These are phyloP conservation scores for Fusarium buharicum DNA, from an alignment of 2,329 filamentous ascomycete genomes.

Conservation along the genomic window DNA sequence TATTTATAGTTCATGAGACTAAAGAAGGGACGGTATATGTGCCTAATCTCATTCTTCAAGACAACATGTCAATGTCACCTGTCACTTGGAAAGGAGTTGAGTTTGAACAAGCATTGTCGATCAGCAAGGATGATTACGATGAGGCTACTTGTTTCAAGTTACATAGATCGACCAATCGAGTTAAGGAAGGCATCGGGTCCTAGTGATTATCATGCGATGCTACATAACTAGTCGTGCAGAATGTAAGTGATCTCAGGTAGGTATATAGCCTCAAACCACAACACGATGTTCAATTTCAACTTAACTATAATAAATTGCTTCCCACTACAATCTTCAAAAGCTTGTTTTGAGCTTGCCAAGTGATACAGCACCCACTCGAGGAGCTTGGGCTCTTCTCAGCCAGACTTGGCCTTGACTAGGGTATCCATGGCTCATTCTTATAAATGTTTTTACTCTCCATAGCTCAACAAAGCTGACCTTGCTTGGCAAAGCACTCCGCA, in stretches of 20 bases:
- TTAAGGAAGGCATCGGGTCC: neutral
- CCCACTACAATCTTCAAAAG: neutral
- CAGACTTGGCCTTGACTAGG: neutral
- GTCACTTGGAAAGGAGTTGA: neutral
- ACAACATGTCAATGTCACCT: too few relatives aligned
- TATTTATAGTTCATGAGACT: neutral
- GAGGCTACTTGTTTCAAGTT: conserved; percentile 4
- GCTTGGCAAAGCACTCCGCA: neutral
- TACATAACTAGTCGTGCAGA: conserved; percentile 12
- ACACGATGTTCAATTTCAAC: neutral
- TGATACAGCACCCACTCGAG: neutral
- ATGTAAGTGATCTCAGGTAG: conserved; percentile 1
- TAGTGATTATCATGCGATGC: conserved; percentile 6
- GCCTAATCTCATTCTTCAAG: neutral
- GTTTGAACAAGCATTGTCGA: neutral
- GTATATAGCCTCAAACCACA: neutral
- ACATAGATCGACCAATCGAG: conserved; percentile 21
- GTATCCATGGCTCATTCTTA: conserved; percentile 1
- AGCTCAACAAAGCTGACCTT: conserved; percentile 14
- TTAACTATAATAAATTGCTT: neutral
- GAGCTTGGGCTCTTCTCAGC: neutral
- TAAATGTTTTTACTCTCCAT: neutral
- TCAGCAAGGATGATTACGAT: conserved; percentile 13
- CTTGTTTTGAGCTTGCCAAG: neutral
- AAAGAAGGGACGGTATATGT: neutral